Conservation (phyloP, 78 protist genomes). For the Dictyostelium purpureum region DNA sequence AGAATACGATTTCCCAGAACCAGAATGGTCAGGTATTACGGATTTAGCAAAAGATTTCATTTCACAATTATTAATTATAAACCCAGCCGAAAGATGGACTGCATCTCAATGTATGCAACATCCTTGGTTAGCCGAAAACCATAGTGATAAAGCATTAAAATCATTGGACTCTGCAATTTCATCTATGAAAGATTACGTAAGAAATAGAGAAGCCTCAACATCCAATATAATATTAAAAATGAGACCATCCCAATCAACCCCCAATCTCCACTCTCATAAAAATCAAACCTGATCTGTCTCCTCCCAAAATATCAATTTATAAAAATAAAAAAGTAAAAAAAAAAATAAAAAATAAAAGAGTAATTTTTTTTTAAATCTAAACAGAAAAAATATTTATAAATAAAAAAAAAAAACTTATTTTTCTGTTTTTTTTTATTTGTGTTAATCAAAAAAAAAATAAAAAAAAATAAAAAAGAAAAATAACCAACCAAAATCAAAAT, state of each 20-base stretch:
- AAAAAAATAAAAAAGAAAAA: too few species aligned
- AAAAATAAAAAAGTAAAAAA: too few species aligned
- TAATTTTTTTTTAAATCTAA: too few species aligned
- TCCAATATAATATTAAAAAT: background rate
- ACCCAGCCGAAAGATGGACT: slow-evolving; percentile 57
- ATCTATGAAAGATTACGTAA: slow-evolving; percentile 70
- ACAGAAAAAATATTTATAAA: too few species aligned
- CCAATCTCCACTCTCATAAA: slow-evolving; percentile 12
- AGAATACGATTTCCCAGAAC: slow-evolving; percentile 90
- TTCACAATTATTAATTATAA: slow-evolving; percentile 66
- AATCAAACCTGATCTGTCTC: too few species aligned
- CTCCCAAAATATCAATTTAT: too few species aligned
- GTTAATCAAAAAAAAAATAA: too few species aligned
- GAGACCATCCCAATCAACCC: slow-evolving; percentile 56
- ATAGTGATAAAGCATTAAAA: slow-evolving; percentile 36
- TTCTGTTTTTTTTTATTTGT: too few species aligned
- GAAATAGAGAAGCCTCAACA: slow-evolving; percentile 53
- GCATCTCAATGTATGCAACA: slow-evolving; percentile 75
- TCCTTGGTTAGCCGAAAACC: slow-evolving; percentile 73
- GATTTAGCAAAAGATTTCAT: slow-evolving; percentile 82
- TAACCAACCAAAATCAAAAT: too few species aligned
- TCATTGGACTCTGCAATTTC: slow-evolving; percentile 42
- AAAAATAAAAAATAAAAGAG: too few species aligned
- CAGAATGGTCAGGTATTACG: slow-evolving; percentile 89
- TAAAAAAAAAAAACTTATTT: too few species aligned